Evolutionary conservation across 345 rosid species (phyloP).

Genomic region (Turritis glabra): DNA sequence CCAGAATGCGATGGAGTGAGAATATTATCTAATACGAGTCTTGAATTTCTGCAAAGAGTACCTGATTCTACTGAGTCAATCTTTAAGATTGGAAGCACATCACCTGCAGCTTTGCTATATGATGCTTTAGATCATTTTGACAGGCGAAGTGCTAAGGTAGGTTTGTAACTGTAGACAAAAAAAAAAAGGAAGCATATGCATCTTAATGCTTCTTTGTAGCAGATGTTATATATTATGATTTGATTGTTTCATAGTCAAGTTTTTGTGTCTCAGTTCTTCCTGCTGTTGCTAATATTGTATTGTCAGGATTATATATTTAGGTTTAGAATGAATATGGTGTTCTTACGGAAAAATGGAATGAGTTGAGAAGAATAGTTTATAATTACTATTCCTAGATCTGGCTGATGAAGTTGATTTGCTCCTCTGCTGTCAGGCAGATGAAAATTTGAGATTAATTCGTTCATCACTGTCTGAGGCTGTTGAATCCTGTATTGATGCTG

Average conservation of each 20-base stretch:
- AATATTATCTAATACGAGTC: constrained; percentile 74
- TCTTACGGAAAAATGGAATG: neutral
- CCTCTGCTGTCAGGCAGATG: constrained; percentile 77
- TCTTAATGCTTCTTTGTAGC: neutral
- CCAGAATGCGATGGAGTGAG: constrained; percentile 99
- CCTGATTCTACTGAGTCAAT: constrained; percentile 95
- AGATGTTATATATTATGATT: constrained; percentile 1
- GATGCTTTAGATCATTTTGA: constrained; percentile 99
- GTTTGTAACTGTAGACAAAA: neutral
- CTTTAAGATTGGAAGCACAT: constrained; percentile 95
- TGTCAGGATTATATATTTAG: neutral
- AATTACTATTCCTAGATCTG: neutral
- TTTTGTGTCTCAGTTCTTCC: constrained; percentile 2
- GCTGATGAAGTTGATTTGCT: constrained; percentile 20
- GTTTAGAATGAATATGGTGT: neutral
- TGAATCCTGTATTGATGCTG: constrained; percentile 93
- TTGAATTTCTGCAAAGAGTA: constrained; percentile 94
- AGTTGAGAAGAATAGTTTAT: constrained; percentile 4
- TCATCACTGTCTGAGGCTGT: constrained; percentile 92
- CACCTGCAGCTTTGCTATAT: constrained; percentile 84
- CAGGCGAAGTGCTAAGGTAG: constrained; percentile 89
- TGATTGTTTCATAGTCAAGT: neutral
- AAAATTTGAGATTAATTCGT: constrained; percentile 87
- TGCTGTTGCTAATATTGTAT: neutral
- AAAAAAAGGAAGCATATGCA: neutral